Base-by-base conservation (phyloP, 2,329 filamentous ascomycete genomes). In the Alternaria viburni region DNA sequence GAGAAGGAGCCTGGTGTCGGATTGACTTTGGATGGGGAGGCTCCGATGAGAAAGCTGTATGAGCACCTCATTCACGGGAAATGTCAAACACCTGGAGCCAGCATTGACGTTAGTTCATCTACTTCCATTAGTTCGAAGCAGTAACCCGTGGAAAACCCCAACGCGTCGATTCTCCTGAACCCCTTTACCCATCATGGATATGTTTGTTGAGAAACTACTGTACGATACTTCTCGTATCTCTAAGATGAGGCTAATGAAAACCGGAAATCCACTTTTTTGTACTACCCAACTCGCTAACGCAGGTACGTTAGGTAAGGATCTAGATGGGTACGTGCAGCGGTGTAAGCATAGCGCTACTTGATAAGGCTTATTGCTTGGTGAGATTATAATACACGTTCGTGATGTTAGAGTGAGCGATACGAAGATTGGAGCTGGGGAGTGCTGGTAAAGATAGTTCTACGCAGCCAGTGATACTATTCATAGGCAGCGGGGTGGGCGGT, bases 1-100 rank as follows among this genome's bases (percentile, higher is more conserved):
- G 59, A 3, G 68, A 66, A 32, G 74, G 77, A 0, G 43, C n/a
- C n/a, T 81, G 74, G 69, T 79, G 76, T 63, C 60, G 56, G 5
- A 66, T 82, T 25, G 80, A 82, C 58, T 66, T 76, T 66, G 79
- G 79, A 7, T 81, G 79, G 79, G 74, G 72, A 12, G 54, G 32
- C 25, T 57, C 46, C 11, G 36, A 46, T 15, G 59, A 58, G 28
- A 61, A 46, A 12, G 44, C n/a, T 12, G 57, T 46, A 7, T 60
- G 54, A 32, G 13, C 30, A 32, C 30, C 30, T 32, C 30, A 8
- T 2, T 15, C 30, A 32, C 13, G 13, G 30, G 13, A 8, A 7
- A 15, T 15, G 30, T 1, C 13, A 15, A 32, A 32, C 12, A 8
- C 13, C 13, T 32, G 30, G 30, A 32, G 30, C 30, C 30, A 0